Percentiles rank a stretch among this genome's conserved stretches.
These are phyloP conservation scores for Phytophthora vignae DNA, from an alignment of 352 stramenopile genomes.

Conservation along the genomic window DNA sequence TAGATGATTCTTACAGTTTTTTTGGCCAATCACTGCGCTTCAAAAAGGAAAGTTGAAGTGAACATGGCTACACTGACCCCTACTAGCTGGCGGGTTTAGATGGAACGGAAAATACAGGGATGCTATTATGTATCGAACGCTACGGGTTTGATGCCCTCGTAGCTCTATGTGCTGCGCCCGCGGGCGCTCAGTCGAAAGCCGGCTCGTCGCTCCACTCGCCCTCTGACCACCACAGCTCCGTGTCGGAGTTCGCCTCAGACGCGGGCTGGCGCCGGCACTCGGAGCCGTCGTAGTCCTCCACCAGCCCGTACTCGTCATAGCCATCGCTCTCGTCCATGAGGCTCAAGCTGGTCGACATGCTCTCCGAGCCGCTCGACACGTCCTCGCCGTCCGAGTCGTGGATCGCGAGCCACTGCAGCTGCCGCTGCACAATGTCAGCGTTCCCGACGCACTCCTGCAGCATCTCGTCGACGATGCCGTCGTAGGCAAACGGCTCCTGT, in stretches of 20 bases:
- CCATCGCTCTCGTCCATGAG: conserved; percentile 39
- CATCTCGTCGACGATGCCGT: conserved; percentile 42
- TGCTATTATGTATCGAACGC: conserved; percentile 14
- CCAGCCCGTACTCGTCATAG: conserved; percentile 44
- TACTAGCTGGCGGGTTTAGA: too few species aligned
- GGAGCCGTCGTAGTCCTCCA: conserved; percentile 36
- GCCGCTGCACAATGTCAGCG: conserved; percentile 29
- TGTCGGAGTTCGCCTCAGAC: conserved; percentile 35
- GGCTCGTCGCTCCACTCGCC: conserved; percentile 39
- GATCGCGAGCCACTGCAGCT: conserved; percentile 44
- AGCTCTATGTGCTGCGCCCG: conserved; percentile 12
- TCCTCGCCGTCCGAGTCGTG: conserved; percentile 45
- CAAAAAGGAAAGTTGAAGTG: conserved; percentile 22
- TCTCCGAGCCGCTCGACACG: conserved; percentile 16
- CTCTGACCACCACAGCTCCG: conserved; percentile 39
- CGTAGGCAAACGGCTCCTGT: conserved; percentile 43
- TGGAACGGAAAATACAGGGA: conserved; percentile 7
- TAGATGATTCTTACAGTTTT: not conserved
- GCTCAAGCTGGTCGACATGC: conserved; percentile 9
- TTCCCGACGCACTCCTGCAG: conserved; percentile 34
- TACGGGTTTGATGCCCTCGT: not conserved
- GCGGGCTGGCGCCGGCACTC: conserved; percentile 29
- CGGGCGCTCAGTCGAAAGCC: conserved; percentile 20
- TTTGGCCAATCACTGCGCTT: conserved; percentile 16
- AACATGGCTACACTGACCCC: conserved; percentile 9